phyloP scores from a whole-genome alignment of 202 grass and related monocot genomes.

The Alloteropsis angusta region DNA sequence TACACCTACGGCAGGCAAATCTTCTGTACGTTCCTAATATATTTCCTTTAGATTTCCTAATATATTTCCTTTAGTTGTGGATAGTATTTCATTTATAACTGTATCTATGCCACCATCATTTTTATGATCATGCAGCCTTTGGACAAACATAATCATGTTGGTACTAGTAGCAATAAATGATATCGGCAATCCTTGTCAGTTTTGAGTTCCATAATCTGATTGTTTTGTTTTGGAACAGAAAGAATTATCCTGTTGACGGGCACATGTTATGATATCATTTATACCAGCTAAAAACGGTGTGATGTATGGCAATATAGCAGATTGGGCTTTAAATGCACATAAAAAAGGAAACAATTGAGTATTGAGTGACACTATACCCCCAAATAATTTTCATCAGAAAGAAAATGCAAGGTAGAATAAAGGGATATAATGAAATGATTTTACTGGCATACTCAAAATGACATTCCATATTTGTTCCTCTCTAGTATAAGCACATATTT shows the following conservation, averaged over 20 bases:
- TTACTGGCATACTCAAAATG: background rate
- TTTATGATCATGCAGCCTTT: conserved; percentile 1
- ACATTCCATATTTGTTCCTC: background rate
- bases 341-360: background rate
- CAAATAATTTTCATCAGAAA: background rate
- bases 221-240: background rate
- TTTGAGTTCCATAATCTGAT: background rate
- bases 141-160: background rate
- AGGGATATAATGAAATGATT: background rate
- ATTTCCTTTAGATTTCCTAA: background rate
- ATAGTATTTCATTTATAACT: background rate
- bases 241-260: background rate
- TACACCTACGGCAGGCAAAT: conserved; percentile 38
- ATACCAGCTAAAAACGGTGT: background rate
- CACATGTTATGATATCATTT: background rate
- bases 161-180: background rate
- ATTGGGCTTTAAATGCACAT: background rate
- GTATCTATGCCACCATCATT: background rate
- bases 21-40: conserved; percentile 35
- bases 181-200: background rate
- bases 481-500: background rate
- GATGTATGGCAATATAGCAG: background rate
- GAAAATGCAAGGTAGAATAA: background rate
- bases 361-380: background rate
- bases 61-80: conserved; percentile 5